Evolutionary conservation across 2,329 filamentous ascomycete species (phyloP), one percentile per base, ranked within the genome.

Genomic region (Colletotrichum euphorbiae): DNA sequence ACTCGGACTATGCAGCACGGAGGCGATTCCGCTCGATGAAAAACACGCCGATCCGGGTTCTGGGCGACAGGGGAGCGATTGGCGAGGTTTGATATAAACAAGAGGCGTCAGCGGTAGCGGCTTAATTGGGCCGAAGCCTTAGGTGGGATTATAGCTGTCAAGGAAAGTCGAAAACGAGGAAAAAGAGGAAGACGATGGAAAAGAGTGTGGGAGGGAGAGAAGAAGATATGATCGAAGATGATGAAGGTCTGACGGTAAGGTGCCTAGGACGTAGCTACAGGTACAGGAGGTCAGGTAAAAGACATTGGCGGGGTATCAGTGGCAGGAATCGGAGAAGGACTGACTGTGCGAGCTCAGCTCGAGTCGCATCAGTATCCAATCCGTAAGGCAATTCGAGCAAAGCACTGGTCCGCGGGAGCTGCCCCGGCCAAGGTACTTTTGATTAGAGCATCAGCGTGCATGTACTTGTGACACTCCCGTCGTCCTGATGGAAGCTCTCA

Each of bases 11-110:
- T 65, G 60, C 57, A 57, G 59, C 55, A 21, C 65, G 65, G 65
- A 58, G 65, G 42, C 61, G 65, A 56, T 54, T 59, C 54, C 65
- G 62, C 46, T 38, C 65, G 48, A 55, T 50, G 59, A 60, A 68
- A 68, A 59, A 51, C 56, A 68, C 36, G 61, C 54, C 52, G 38
- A 55, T 46, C 59, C 58, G 46, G 36, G 46, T 43, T 54, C 33
- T 28, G 15, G 51, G 42, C 48, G 43, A 62, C 48, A 62, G 57
- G 51, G 51, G 33, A 28, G 36, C 33, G 24, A 42, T 42, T 50
- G 43, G 33, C 15, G 45, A 65, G 31, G 33, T 56, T 38, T 33
- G 31, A 50, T 19, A 31, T 60, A 33, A 33, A 45, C 42, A 38
- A 40, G 36, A 15, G 36, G 36, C 11, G 48, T 54, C 40, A 24